These are phyloP conservation scores for Zasmidium angulare DNA, from an alignment of 2,329 filamentous ascomycete genomes.

Conservation along the genomic window DNA sequence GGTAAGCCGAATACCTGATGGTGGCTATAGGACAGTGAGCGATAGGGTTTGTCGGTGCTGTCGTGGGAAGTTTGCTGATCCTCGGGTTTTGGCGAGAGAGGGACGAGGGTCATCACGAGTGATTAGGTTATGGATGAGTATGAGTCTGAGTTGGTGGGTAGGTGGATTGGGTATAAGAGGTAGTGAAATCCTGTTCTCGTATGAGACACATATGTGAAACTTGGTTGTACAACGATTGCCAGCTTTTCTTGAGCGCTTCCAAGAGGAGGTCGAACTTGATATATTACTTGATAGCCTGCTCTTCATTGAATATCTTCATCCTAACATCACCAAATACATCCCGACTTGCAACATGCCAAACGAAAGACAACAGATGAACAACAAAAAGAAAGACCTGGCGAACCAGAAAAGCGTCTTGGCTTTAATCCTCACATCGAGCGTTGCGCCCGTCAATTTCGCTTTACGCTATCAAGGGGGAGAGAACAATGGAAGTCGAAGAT, in stretches of 20 bases:
- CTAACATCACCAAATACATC: background rate
- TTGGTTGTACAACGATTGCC: background rate
- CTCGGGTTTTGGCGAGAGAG: background rate
- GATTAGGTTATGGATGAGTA: too few relatives aligned
- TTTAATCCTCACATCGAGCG: background rate
- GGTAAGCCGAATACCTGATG: background rate
- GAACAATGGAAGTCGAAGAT: background rate
- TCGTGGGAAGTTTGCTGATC: background rate
- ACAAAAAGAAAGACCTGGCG: background rate
- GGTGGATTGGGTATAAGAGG: too few relatives aligned
- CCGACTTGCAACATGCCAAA: too few relatives aligned
- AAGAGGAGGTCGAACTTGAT: too few relatives aligned
- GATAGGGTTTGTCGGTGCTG: background rate
- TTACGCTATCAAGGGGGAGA: background rate
- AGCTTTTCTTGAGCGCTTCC: too few relatives aligned
- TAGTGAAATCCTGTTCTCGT: too few relatives aligned
- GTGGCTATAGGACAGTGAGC: background rate
- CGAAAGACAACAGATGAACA: background rate
- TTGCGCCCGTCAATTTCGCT: background rate
- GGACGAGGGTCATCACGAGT: too few relatives aligned
- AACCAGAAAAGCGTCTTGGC: background rate
- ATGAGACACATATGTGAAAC: background rate
- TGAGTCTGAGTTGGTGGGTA: too few relatives aligned
- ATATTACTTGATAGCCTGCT: too few relatives aligned
- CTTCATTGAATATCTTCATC: too few relatives aligned